phyloP scores from a whole-genome alignment of 495 filamentous ascomycete genomes.

The Pyrenopolyporus hunteri region DNA sequence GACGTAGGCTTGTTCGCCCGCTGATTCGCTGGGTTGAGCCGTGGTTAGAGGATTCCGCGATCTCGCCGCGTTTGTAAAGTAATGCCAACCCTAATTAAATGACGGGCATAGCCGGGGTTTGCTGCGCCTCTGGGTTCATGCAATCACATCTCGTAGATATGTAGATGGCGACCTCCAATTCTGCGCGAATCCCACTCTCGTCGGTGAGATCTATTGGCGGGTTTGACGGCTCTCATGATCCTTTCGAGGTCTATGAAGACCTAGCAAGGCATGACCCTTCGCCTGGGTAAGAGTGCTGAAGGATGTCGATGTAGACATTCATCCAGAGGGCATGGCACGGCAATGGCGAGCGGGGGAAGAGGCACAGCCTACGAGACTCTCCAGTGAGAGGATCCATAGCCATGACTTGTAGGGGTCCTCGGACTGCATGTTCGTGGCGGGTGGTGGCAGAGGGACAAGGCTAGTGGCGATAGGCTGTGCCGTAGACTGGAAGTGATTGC shows the following conservation, averaged over 20 bases:
- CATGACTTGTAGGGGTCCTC: conserved; percentile 5
- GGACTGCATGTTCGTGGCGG: conserved; percentile 19
- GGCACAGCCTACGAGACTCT: conserved; percentile 14
- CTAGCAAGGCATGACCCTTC: conserved; percentile 1
- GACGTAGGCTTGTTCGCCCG: conserved; percentile 8
- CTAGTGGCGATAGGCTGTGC: conserved; percentile 1
- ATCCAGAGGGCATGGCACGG: conserved; percentile 26
- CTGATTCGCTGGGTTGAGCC: conserved; percentile 11
- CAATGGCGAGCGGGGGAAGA: conserved; percentile 14
- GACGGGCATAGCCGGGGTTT: conserved; percentile 23
- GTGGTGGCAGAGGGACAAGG: background rate
- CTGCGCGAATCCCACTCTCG: conserved; percentile 14
- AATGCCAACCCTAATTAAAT: conserved; percentile 22
- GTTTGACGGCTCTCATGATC: background rate
- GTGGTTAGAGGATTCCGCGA: conserved; percentile 26
- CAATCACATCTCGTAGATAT: conserved; percentile 19
- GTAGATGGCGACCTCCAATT: conserved; percentile 27
- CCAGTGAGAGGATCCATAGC: conserved; percentile 12
- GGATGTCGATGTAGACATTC: background rate
- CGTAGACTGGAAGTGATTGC: background rate
- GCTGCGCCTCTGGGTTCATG: conserved; percentile 31
- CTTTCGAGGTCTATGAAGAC: conserved; percentile 6
- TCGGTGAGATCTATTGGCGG: conserved; percentile 12
- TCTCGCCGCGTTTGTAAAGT: conserved; percentile 29
- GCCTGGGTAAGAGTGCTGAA: background rate